phyloP scores from a whole-genome alignment of 345 rosid species.

The Angophora floribunda region DNA sequence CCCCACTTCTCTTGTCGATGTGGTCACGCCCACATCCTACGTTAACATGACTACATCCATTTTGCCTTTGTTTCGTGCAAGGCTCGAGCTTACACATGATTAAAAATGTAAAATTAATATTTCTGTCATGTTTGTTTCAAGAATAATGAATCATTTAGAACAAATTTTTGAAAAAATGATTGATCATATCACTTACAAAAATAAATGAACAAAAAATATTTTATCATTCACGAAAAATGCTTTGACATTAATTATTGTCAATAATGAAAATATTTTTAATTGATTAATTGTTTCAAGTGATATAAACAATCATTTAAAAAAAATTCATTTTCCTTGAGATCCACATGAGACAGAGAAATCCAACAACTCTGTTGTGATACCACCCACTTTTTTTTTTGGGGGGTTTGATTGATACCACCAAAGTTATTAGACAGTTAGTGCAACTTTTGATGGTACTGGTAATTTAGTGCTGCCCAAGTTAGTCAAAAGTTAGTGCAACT shows the following conservation, averaged over 20 bases:
- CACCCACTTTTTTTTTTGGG: too few species aligned
- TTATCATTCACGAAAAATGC: too few species aligned
- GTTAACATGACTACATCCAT: too few species aligned
- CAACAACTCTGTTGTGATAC: too few species aligned
- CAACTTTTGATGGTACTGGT: background rate
- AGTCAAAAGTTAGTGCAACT: background rate
- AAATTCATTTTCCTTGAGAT: background rate
- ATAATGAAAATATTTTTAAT: background rate
- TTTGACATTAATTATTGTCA: accelerated
- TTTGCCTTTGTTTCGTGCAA: background rate
- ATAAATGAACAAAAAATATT: too few species aligned
- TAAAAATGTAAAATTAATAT: background rate
- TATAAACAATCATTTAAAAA: too few species aligned
- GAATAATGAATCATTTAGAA: background rate
- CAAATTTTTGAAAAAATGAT: background rate
- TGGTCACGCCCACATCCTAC: background rate
- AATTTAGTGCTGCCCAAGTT: background rate
- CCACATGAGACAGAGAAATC: too few species aligned
- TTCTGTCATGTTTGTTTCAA: accelerated
- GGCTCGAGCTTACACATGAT: background rate
- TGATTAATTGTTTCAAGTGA: background rate
- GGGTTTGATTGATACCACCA: too few species aligned
- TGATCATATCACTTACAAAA: too few species aligned
- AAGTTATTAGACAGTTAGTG: background rate
- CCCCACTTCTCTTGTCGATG: background rate